A percentile compares a stretch with the other conserved stretches of the same genome.
phyloP scores from a whole-genome alignment of 1,284 basidiomycete genomes.

The Austroboletus olivaceoglutinosus region DNA sequence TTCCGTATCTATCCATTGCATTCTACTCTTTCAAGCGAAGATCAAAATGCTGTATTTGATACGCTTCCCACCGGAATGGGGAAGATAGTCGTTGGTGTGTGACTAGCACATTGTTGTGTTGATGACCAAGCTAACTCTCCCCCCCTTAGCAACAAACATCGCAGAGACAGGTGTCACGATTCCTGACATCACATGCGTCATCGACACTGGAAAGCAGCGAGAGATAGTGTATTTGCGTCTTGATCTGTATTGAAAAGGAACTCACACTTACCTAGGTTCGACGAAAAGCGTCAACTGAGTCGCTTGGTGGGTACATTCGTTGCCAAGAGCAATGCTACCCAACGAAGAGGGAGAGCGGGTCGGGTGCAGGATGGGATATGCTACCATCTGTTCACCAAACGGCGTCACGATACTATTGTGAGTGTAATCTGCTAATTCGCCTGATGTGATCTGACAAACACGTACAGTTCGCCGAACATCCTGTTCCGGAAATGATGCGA shows the following conservation, averaged over 20 bases:
- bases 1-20: conserved; percentile 93
- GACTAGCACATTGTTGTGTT: conserved; percentile 38
- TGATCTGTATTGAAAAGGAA: background rate
- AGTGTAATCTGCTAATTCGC: conserved; percentile 28
- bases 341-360: conserved; percentile 88
- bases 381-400: conserved; percentile 94
- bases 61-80: conserved; percentile 75
- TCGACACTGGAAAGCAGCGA: conserved; percentile 93
- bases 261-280: conserved; percentile 60
- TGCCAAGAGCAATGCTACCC: conserved; percentile 91
- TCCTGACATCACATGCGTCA: conserved; percentile 97
- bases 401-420: conserved; percentile 76
- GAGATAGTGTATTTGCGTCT: conserved; percentile 70
- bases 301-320: conserved; percentile 92
- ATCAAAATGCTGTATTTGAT: conserved; percentile 89
- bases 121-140: conserved; percentile 61
- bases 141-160: conserved; percentile 51
- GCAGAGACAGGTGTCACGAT: conserved; percentile 97
- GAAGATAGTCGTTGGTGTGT: conserved; percentile 88
- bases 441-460: conserved; percentile 17
- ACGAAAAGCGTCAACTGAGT: conserved; percentile 97
- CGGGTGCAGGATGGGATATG: conserved; percentile 90
- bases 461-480: conserved; percentile 82
- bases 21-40: conserved; percentile 88
- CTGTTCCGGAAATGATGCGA: conserved; percentile 94